A percentile compares a stretch with the other conserved stretches of the same genome.
These are phyloP conservation scores for Dalbergia cultrata DNA, from an alignment of 306 rosid genomes.

Conservation along the genomic window DNA sequence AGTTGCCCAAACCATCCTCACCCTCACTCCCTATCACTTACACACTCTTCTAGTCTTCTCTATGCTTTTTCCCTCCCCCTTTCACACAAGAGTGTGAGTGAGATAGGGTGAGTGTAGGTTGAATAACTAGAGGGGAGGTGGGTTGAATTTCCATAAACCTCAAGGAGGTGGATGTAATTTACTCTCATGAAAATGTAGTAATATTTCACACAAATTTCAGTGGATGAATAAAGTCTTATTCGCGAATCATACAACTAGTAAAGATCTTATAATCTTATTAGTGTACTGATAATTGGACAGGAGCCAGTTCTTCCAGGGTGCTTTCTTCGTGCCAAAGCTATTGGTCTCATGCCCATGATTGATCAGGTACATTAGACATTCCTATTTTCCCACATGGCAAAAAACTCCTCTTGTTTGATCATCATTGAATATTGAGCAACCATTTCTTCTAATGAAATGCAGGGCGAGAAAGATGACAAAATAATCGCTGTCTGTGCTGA, in stretches of 20 bases:
- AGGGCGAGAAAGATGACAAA: slow-evolving; percentile 93
- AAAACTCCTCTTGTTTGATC: neutral
- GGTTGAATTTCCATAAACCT: too few species aligned
- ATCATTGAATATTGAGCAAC: slow-evolving; percentile 1
- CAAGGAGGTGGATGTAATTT: too few species aligned
- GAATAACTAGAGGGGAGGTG: too few species aligned
- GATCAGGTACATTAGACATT: slow-evolving; percentile 61
- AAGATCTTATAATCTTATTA: neutral
- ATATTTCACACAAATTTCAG: slow-evolving; percentile 18
- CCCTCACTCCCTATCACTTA: too few species aligned
- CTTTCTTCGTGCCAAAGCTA: slow-evolving; percentile 87
- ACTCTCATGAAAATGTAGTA: neutral
- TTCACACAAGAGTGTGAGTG: too few species aligned
- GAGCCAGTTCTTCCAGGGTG: slow-evolving; percentile 88
- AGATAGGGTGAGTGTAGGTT: too few species aligned
- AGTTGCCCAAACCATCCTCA: too few species aligned
- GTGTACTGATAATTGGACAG: slow-evolving; percentile 43
- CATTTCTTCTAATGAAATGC: slow-evolving; percentile 8
- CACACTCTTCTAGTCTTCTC: too few species aligned
- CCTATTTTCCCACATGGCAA: neutral
- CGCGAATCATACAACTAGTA: neutral
- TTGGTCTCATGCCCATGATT: slow-evolving; percentile 87
- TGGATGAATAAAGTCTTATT: slow-evolving; percentile 4
- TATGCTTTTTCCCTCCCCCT: too few species aligned
- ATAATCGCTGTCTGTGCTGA: slow-evolving; percentile 90